Evolutionary conservation across 2,329 filamentous ascomycete species (phyloP).

Genomic region (Trichoderma oligosporum): DNA sequence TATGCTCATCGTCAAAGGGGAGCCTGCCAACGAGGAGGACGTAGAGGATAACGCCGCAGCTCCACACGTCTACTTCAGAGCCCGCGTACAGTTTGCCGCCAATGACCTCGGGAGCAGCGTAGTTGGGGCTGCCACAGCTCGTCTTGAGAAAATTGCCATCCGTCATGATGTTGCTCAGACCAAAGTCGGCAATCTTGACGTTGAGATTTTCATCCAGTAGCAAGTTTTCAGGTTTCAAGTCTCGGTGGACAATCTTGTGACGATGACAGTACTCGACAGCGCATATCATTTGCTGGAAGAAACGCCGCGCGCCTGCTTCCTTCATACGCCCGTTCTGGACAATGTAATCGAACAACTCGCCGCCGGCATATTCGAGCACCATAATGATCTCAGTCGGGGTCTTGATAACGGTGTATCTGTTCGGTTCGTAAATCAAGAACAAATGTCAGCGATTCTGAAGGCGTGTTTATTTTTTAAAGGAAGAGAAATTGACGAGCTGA

Average conservation of each 20-base stretch:
- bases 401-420: slow-evolving; percentile 91
- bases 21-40: slow-evolving; percentile 76
- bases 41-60: slow-evolving; percentile 86
- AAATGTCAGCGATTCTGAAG: background rate
- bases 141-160: slow-evolving; percentile 99
- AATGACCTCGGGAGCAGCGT: slow-evolving; percentile 96
- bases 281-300: slow-evolving; percentile 99
- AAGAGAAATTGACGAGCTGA: background rate
- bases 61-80: slow-evolving; percentile 98
- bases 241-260: slow-evolving; percentile 97
- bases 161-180: slow-evolving; percentile 99
- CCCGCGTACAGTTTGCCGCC: slow-evolving; percentile 96
- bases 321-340: slow-evolving; percentile 89
- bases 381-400: slow-evolving; percentile 94
- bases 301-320: slow-evolving; percentile 88
- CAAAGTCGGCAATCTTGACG: slow-evolving; percentile 99
- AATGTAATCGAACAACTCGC: slow-evolving; percentile 97
- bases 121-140: slow-evolving; percentile 96
- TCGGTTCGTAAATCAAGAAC: background rate
- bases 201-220: slow-evolving; percentile 93
- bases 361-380: slow-evolving; percentile 96
- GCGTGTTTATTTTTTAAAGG: no score
- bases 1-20: slow-evolving; percentile 98
- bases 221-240: slow-evolving; percentile 95
- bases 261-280: slow-evolving; percentile 98